Evolutionary conservation across 495 filamentous ascomycete genomes (phyloP).

Genomic region (Copromyces sp.): DNA sequence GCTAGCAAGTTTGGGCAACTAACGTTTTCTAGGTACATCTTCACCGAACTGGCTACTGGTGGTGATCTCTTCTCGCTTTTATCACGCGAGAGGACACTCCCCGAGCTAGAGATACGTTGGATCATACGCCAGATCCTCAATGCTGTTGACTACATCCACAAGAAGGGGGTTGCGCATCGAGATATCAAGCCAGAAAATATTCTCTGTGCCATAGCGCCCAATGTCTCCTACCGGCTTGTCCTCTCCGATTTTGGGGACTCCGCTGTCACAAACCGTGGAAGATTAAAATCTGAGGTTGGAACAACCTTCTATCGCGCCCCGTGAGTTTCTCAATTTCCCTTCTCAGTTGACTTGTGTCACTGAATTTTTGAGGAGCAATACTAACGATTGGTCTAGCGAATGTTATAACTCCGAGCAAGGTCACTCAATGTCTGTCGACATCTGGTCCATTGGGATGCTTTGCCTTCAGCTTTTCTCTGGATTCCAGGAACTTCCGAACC

Average conservation of each 20-base stretch:
- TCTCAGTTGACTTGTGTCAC: background rate
- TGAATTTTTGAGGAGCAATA: background rate
- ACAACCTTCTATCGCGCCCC: slow-evolving; percentile 60
- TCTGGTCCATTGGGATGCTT: slow-evolving; percentile 41
- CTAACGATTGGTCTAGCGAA: slow-evolving; percentile 13
- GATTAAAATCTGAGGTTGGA: slow-evolving; percentile 55
- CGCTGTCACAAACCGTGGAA: slow-evolving; percentile 28
- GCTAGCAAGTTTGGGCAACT: background rate
- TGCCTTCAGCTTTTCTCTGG: slow-evolving; percentile 16
- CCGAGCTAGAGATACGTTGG: slow-evolving; percentile 64
- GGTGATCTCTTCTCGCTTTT: slow-evolving; percentile 51
- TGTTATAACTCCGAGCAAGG: slow-evolving; percentile 7
- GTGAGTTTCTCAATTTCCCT: slow-evolving; percentile 36
- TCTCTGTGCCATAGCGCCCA: slow-evolving; percentile 55
- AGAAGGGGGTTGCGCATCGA: slow-evolving; percentile 71
- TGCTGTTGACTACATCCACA: slow-evolving; percentile 72
- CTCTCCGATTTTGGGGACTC: slow-evolving; percentile 69
- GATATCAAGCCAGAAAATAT: slow-evolving; percentile 97
- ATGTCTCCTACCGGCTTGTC: slow-evolving; percentile 44
- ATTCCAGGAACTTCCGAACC: slow-evolving; percentile 4
- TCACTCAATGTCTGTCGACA: slow-evolving; percentile 24
- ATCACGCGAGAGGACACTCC: slow-evolving; percentile 36
- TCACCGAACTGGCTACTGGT: slow-evolving; percentile 56
- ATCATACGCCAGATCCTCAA: slow-evolving; percentile 75
- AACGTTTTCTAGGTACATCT: slow-evolving; percentile 43